A percentile compares a stretch with the other conserved stretches of the same genome.
These are phyloP conservation scores for Hyphodiscus hymeniophilus DNA, from an alignment of 495 filamentous ascomycete species.

Conservation along the genomic window DNA sequence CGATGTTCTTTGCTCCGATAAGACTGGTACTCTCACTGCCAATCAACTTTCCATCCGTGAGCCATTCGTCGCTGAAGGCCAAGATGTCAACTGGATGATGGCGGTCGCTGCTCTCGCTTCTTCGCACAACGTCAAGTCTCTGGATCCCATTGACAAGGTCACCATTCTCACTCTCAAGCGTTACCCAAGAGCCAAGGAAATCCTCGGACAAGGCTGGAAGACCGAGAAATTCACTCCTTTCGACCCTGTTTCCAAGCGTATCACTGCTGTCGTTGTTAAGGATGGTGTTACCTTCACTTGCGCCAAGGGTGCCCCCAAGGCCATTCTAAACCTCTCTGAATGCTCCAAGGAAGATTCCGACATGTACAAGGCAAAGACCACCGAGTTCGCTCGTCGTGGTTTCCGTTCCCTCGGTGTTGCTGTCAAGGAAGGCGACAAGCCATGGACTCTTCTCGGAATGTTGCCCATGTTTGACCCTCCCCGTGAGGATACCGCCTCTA, in stretches of 20 bases:
- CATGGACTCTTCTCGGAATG: slow-evolving; percentile 65
- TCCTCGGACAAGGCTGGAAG: slow-evolving; percentile 57
- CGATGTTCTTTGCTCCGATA: slow-evolving; percentile 68
- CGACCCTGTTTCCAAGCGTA: slow-evolving; percentile 73
- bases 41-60: slow-evolving; percentile 71
- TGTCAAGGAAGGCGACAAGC: slow-evolving; percentile 56
- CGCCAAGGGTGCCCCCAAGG: slow-evolving; percentile 70
- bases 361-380: slow-evolving; percentile 60
- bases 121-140: slow-evolving; percentile 69
- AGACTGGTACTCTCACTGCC: slow-evolving; percentile 61
- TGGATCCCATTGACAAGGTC: slow-evolving; percentile 72
- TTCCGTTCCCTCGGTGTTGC: slow-evolving; percentile 77
- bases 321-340: slow-evolving; percentile 56
- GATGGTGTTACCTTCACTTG: slow-evolving; percentile 60
- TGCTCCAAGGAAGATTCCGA: slow-evolving; percentile 56
- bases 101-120: slow-evolving; percentile 66
- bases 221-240: slow-evolving; percentile 72
- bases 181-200: slow-evolving; percentile 55
- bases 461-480: slow-evolving; percentile 74
- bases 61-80: slow-evolving; percentile 65
- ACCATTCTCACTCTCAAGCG: slow-evolving; percentile 65
- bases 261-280: slow-evolving; percentile 57
- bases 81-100: slow-evolving; percentile 78
- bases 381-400: slow-evolving; percentile 70
- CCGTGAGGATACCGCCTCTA: slow-evolving; percentile 70